These are phyloP conservation scores for Boletus subcaerulescens DNA, from an alignment of 768 basidiomycete genomes.

Conservation along the genomic window DNA sequence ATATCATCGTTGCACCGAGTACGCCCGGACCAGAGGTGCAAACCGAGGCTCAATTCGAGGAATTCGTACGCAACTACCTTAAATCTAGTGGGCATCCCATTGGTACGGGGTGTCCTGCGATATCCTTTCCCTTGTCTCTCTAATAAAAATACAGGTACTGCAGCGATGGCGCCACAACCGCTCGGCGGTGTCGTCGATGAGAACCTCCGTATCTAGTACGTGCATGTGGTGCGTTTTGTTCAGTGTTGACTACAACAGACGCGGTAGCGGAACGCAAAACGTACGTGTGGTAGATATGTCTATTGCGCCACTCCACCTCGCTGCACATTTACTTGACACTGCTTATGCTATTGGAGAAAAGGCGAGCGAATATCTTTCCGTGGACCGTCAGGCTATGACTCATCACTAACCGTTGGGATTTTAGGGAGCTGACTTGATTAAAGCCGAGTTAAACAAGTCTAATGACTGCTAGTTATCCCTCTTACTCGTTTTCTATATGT, in stretches of 20 bases:
- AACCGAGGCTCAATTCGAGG: slow-evolving; percentile 16
- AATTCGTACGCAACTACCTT: slow-evolving; percentile 1
- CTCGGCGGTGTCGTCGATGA: slow-evolving; percentile 19
- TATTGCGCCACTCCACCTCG: slow-evolving; percentile 12
- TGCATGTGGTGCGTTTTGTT: not conserved
- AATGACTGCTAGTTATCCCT: too few relatives aligned
- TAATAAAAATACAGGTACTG: slow-evolving; percentile 11
- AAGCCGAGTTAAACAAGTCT: too few relatives aligned
- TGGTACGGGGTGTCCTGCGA: not conserved
- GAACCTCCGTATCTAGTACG: slow-evolving; percentile 17
- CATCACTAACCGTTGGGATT: not conserved
- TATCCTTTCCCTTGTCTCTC: not conserved
- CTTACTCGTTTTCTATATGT: too few relatives aligned
- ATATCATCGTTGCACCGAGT: slow-evolving; percentile 16
- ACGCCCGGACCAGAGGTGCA: slow-evolving; percentile 19
- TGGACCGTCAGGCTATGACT: not conserved
- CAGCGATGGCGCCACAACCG: slow-evolving; percentile 18
- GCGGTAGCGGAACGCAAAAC: slow-evolving; percentile 13
- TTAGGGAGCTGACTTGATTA: slow-evolving; percentile 15
- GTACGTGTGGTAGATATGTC: slow-evolving; percentile 19
- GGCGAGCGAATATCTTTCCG: not conserved
- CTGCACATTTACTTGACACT: slow-evolving; percentile 14
- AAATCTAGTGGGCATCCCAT: slow-evolving; percentile 8
- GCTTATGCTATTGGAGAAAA: slow-evolving; percentile 20
- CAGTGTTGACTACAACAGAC: not conserved